Evolutionary conservation across 495 filamentous ascomycete genomes (phyloP), one percentile per base, ranked within the genome.

Genomic region (Penicillium canescens): DNA sequence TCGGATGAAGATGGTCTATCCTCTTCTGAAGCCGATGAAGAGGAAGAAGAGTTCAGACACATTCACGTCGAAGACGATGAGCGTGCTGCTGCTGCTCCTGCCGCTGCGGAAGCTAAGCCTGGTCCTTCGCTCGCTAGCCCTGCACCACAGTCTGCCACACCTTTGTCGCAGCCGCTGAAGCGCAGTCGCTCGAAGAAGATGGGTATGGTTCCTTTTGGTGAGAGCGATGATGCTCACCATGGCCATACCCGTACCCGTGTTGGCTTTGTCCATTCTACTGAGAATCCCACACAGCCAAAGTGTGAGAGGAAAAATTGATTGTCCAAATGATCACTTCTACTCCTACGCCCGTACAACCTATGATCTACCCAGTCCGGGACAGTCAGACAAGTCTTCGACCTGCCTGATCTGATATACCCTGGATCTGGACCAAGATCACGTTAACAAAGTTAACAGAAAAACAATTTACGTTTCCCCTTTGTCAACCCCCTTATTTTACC

Each of bases 31-130:
- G 76, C 74, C 11, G 78, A 67, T 6, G 74, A 76, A 6, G 59
- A 73, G 14, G 76, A 78, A 6, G 68, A 78, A n/a, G 72, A 71
- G 7, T 76, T 78, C 56, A 69, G 78, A 21, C 73, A 80, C 51
- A 75, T 82, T 42, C 72, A 81, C 26, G 77, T 82, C 6, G 79
- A 82, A 42, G 80, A 81, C 40, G 77, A 79, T 33, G 77, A 80
- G 35, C 74, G 66, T 14, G 60, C 66, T 13, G 58, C 64, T 16
- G 57, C 67, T 4, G 55, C 58, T 0, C 66, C 72, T 10, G 72
- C 67, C 28, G 62, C 68, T 35, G 62, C 65, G 9, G 66, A 71
- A 34, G 48, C 64, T 42, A 79, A 72, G 62, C 61, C 62, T 8
- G 71, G 72, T 20, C 65, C 72, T 13, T 71, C 69, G 4, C 58